phyloP scores from a whole-genome alignment of 345 rosid species.

The Brassica juncea region DNA sequence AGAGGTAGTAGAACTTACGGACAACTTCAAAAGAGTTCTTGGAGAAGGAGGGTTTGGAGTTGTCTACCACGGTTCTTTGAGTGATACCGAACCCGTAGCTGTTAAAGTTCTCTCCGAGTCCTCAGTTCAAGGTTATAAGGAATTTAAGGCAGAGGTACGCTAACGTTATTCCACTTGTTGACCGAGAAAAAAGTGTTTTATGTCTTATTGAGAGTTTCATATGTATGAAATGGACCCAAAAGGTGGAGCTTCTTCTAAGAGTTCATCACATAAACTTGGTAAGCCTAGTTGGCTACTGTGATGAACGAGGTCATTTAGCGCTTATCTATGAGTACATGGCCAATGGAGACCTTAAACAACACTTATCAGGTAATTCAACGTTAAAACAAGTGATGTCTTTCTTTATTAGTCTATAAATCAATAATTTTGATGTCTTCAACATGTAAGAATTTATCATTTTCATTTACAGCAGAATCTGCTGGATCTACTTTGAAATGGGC shows the following conservation, averaged over 20 bases:
- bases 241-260: slow-evolving; percentile 48
- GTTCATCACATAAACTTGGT: slow-evolving; percentile 28
- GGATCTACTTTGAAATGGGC: slow-evolving; percentile 29
- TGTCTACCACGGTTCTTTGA: slow-evolving; percentile 43
- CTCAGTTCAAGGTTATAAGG: slow-evolving; percentile 46
- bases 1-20: slow-evolving; percentile 39
- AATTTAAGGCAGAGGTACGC: slow-evolving; percentile 46
- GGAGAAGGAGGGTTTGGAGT: slow-evolving; percentile 51
- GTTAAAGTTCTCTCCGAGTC: slow-evolving; percentile 47
- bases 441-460: not conserved
- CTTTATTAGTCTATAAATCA: not conserved
- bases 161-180: not conserved
- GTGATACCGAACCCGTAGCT: slow-evolving; percentile 42
- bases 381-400: not conserved
- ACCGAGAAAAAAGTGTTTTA: too few relatives aligned
- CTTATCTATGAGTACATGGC: slow-evolving; percentile 51
- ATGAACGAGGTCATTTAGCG: slow-evolving; percentile 41
- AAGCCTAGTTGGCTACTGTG: slow-evolving; percentile 21
- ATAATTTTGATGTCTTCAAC: not conserved
- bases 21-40: slow-evolving; percentile 40
- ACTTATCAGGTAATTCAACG: slow-evolving; percentile 30
- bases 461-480: slow-evolving; percentile 9
- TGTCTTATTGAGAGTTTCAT: too few relatives aligned
- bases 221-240: not conserved
- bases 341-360: slow-evolving; percentile 36